Base-by-base conservation (phyloP, 371 early-diverging fungal genomes). In the Mucor saturninus region DNA sequence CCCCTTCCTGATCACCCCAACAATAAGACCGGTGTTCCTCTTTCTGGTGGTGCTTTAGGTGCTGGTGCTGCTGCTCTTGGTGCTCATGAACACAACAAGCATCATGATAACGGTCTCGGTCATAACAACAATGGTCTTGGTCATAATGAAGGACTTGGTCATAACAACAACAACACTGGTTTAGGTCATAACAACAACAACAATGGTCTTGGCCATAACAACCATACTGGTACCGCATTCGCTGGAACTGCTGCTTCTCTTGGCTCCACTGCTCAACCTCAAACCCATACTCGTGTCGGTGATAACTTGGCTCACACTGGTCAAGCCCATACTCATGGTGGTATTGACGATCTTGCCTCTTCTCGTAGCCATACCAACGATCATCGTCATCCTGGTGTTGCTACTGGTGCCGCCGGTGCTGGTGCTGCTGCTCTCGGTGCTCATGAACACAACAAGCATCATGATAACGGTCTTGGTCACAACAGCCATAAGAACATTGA, bases 181-280 rank as follows among this genome's bases (percentile, higher is more conserved):
- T 11, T 28, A 9, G 35, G 26, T 21, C 21, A 21, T 46, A 32
- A 43, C 31, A n/a, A 45, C 14, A 4, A 37, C 6, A 9, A n/a
- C n/a, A 13, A 6, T 35, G 35, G 54, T 35, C 8, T 35, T 35
- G 35, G 35, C 4, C 35, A 8, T 35, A 8, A 46, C 9, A 26
- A 43, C 32, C 42, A 56, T 15, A 45, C 56, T 10, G 57, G 57
- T 46, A 48, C 57, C 46, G 57, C 45, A n/a, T 28, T 56, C n/a
- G 29, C 43, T 14, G 56, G 56, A n/a, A 53, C 53, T 37, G 13
- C 7, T 21, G 37, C 53, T 35, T 32, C 53, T 53, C 37, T 32
- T 15, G 37, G 37, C 15, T 32, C 37, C 9, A n/a, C 31, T 53
- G 15, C 32, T 53, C 29, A 37, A 35, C 32, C 53, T n/a, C 35